phyloP scores from a whole-genome alignment of 805 yeast species.

The Komagataella populi region DNA sequence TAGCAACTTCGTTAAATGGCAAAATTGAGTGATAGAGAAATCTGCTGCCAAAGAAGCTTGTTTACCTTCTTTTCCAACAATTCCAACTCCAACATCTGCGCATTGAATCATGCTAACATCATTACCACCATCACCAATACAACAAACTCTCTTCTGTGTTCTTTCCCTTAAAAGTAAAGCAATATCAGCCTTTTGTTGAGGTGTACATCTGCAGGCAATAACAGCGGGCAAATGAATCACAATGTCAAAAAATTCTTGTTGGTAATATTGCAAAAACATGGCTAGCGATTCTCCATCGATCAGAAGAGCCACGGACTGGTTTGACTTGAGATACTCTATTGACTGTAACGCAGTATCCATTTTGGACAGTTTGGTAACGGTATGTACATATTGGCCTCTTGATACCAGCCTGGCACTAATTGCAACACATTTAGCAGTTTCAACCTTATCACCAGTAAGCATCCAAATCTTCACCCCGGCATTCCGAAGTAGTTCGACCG shows the following conservation, averaged over 20 bases:
- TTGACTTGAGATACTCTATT: conserved; percentile 56
- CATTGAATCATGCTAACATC: conserved; percentile 98
- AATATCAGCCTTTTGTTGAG: conserved; percentile 96
- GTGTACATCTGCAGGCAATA: conserved; percentile 97
- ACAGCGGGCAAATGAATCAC: conserved; percentile 81
- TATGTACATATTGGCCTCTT: conserved; percentile 88
- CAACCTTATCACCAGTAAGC: conserved; percentile 98
- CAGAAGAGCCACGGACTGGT: conserved; percentile 58
- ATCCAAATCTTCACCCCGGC: conserved; percentile 98
- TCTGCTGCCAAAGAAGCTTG: conserved; percentile 98
- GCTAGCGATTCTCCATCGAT: conserved; percentile 91
- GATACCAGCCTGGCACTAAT: conserved; percentile 89
- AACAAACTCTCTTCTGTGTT: conserved; percentile 86
- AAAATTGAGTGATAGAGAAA: conserved; percentile 85
- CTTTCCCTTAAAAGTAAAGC: conserved; percentile 64
- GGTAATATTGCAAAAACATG: conserved; percentile 46
- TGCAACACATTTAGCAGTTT: conserved; percentile 95
- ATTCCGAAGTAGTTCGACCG: conserved; percentile 83
- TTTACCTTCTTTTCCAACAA: conserved; percentile 96
- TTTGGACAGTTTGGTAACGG: conserved; percentile 54
- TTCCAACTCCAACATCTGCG: conserved; percentile 98
- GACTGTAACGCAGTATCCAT: conserved; percentile 60
- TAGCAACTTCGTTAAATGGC: conserved; percentile 71
- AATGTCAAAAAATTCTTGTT: conserved; percentile 61
- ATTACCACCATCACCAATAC: conserved; percentile 99